Conservation (phyloP, 176 grass and related monocot species). For the Cymbopogon citratus region DNA sequence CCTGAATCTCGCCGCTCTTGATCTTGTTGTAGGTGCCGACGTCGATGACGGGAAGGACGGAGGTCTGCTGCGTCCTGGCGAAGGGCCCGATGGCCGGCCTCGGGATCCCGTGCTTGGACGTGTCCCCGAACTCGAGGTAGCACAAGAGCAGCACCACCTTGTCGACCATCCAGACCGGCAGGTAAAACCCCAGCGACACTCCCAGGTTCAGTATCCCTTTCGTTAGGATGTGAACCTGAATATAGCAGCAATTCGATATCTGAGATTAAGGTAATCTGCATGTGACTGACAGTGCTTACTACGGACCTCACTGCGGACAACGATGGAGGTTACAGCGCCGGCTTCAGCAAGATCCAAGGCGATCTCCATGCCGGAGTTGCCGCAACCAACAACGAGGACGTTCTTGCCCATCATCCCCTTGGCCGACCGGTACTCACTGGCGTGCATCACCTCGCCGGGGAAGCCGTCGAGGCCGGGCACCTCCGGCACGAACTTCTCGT, state of each 20-base stretch:
- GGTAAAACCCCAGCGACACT: neutral
- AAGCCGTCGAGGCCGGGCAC: constrained; percentile 56
- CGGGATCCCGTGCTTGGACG: constrained; percentile 39
- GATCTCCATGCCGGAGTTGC: constrained; percentile 95
- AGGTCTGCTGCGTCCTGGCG: constrained; percentile 9
- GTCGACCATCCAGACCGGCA: constrained; percentile 37
- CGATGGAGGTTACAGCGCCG: constrained; percentile 49
- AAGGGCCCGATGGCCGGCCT: constrained; percentile 36
- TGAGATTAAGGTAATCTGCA: no score
- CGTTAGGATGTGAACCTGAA: constrained; percentile 44
- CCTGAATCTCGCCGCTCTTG: constrained; percentile 51
- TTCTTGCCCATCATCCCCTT: constrained; percentile 39
- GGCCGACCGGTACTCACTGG: constrained; percentile 37
- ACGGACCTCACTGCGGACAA: constrained; percentile 57
- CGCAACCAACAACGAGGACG: constrained; percentile 66
- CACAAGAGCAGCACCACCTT: constrained; percentile 28
- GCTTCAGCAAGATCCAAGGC: constrained; percentile 51
- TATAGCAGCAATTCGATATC: neutral
- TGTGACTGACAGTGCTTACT: constrained; percentile 25
- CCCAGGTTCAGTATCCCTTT: constrained; percentile 34
- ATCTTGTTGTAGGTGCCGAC: constrained; percentile 49
- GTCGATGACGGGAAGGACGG: constrained; percentile 34
- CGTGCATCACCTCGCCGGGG: constrained; percentile 48
- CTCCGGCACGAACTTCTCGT: constrained; percentile 53
- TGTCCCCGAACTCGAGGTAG: constrained; percentile 41